These are phyloP conservation scores for Elymus sibiricus DNA, from an alignment of 176 grass and related monocot genomes.

Conservation along the genomic window DNA sequence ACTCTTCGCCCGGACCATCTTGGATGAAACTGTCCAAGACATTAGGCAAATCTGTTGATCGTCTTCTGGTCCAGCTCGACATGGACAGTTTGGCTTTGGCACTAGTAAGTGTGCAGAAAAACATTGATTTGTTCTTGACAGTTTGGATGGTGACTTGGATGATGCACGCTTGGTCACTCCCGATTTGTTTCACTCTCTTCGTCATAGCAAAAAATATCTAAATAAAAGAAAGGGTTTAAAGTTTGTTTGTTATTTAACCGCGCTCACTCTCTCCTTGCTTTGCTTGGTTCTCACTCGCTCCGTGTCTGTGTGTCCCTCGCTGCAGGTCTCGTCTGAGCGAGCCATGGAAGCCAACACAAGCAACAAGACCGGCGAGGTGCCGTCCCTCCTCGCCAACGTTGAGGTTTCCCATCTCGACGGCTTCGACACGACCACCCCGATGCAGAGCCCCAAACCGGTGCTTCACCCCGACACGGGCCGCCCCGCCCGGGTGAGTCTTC, in stretches of 20 bases:
- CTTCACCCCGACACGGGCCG: background rate
- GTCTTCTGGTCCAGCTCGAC: background rate
- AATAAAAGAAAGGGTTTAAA: no score
- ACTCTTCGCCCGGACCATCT: no score
- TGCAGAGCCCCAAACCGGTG: no score
- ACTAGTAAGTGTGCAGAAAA: background rate
- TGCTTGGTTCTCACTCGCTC: background rate
- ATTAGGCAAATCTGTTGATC: background rate
- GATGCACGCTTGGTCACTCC: background rate
- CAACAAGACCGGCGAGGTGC: conserved; percentile 14
- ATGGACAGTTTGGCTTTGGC: background rate
- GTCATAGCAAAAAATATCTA: background rate
- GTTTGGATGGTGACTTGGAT: background rate
- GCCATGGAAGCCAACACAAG: conserved; percentile 10
- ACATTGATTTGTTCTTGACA: background rate
- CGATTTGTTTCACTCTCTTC: background rate
- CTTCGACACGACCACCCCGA: conserved; percentile 23
- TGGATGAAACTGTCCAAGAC: no score
- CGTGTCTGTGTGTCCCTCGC: no score
- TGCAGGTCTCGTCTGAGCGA: background rate
- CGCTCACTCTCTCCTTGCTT: background rate
- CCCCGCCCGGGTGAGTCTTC: background rate
- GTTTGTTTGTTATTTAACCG: background rate
- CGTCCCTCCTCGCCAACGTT: conserved; percentile 33
- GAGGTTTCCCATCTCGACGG: conserved; percentile 35